A percentile compares a stretch with the other conserved stretches of the same genome.
These are phyloP conservation scores for Tetradesmus lagerheimii DNA, from an alignment of 139 green algal species.

Conservation along the genomic window DNA sequence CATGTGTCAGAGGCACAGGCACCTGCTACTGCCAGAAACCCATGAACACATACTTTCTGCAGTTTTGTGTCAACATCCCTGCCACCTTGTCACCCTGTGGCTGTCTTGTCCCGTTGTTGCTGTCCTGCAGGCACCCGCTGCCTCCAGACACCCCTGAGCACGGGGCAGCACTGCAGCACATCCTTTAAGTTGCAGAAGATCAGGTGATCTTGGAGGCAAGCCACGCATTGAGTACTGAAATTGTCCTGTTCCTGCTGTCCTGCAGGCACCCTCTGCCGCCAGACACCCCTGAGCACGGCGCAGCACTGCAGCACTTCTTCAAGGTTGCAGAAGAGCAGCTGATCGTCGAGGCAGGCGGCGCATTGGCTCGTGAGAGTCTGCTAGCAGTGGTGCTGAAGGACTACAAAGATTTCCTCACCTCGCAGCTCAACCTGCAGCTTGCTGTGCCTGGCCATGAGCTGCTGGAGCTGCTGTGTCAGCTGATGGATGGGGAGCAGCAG, in stretches of 20 bases:
- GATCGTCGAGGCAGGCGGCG: no score
- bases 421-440: background rate
- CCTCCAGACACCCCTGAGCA: conserved; percentile 33
- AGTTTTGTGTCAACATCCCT: no score
- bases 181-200: no score
- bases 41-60: no score
- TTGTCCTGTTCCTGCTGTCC: no score
- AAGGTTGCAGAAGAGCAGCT: background rate
- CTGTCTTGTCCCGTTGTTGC: background rate
- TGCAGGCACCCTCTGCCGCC: conserved; percentile 25
- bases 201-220: no score
- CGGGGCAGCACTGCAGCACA: background rate
- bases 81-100: no score
- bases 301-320: background rate
- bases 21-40: no score
- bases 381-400: background rate
- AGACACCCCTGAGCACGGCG: conserved; percentile 28
- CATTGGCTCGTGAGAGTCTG: no score
- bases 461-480: background rate
- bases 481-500: background rate
- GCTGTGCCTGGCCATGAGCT: background rate
- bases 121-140: conserved; percentile 4
- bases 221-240: no score
- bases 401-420: background rate
- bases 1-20: no score